Conservation (phyloP, 306 rosid species). For the Acacia melanoxylon region DNA sequence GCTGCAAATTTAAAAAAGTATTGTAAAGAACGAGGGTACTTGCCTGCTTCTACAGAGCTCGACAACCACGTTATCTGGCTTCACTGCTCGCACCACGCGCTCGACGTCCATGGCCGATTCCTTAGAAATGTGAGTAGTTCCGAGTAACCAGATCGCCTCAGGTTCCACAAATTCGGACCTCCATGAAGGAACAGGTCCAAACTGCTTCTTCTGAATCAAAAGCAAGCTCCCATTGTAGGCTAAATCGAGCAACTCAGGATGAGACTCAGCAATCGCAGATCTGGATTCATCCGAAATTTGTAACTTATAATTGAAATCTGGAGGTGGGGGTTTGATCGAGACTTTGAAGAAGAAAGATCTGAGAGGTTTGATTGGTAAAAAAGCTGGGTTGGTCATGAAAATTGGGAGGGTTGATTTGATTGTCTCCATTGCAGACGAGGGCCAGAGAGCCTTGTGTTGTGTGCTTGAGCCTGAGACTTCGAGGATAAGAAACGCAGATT, state of each 20-base stretch:
- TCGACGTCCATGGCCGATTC: constrained; percentile 68
- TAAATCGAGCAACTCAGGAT: constrained; percentile 80
- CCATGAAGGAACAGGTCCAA: constrained; percentile 83
- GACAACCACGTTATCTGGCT: constrained; percentile 82
- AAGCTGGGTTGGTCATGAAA: constrained; percentile 49
- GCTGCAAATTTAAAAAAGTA: not conserved
- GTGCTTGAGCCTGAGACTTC: not conserved
- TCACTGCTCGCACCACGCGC: constrained; percentile 64
- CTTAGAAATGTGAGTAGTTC: constrained; percentile 63
- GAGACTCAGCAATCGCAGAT: constrained; percentile 55
- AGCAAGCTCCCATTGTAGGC: constrained; percentile 73
- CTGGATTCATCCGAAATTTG: constrained; percentile 56
- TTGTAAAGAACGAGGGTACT: constrained; percentile 1
- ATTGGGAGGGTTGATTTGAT: constrained; percentile 57
- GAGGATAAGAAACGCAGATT: not conserved
- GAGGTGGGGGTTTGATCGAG: constrained; percentile 67
- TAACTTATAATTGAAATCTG: constrained; percentile 67
- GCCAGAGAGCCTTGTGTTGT: not conserved
- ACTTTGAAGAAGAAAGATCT: constrained; percentile 45
- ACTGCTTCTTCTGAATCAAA: constrained; percentile 67
- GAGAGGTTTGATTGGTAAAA: constrained; percentile 21
- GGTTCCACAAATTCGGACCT: constrained; percentile 76
- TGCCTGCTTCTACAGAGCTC: constrained; percentile 96
- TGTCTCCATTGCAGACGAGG: constrained; percentile 50
- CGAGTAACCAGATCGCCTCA: constrained; percentile 68